phyloP scores from a whole-genome alignment of 192 early-diverging fungal genomes.

The Umbelopsis sp. region DNA sequence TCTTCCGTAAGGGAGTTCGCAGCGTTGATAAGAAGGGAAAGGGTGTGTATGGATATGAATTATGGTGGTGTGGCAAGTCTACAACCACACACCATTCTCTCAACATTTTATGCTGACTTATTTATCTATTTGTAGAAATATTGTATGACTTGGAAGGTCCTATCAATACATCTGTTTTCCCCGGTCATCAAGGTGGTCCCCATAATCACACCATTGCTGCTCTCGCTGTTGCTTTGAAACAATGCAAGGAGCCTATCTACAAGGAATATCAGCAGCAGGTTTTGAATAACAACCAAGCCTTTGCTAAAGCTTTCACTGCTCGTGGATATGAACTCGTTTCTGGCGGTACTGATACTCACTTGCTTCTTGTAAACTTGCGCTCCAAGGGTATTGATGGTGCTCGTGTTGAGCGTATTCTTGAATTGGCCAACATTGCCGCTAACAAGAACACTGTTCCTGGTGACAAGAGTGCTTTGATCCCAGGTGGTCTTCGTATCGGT shows the following conservation, averaged over 20 bases:
- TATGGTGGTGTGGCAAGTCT: too few species aligned
- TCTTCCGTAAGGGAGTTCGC: conserved; percentile 94
- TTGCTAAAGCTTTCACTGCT: conserved; percentile 75
- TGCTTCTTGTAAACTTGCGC: conserved; percentile 87
- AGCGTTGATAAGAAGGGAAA: conserved; percentile 89
- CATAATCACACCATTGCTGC: conserved; percentile 99
- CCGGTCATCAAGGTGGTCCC: conserved; percentile 98
- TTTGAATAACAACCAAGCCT: conserved; percentile 84
- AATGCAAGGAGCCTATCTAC: conserved; percentile 79
- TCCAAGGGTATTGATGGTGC: conserved; percentile 90
- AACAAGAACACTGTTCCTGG: conserved; percentile 99
- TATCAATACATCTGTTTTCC: conserved; percentile 98
- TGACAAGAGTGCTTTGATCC: conserved; percentile 91
- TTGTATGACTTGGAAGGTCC: conserved; percentile 91
- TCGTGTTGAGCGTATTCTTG: conserved; percentile 92
- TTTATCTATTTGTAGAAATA: conserved; percentile 47
- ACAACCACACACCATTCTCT: too few species aligned
- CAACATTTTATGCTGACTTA: background rate
- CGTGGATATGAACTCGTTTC: conserved; percentile 84
- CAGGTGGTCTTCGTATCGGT: conserved; percentile 92
- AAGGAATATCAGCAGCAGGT: conserved; percentile 92
- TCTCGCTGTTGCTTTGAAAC: conserved; percentile 91
- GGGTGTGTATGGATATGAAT: conserved; percentile 32
- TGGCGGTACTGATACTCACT: conserved; percentile 95
- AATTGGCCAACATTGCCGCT: conserved; percentile 94